These are phyloP conservation scores for Colletotrichum plurivorum DNA, from an alignment of 2,329 filamentous ascomycete species.

Conservation along the genomic window DNA sequence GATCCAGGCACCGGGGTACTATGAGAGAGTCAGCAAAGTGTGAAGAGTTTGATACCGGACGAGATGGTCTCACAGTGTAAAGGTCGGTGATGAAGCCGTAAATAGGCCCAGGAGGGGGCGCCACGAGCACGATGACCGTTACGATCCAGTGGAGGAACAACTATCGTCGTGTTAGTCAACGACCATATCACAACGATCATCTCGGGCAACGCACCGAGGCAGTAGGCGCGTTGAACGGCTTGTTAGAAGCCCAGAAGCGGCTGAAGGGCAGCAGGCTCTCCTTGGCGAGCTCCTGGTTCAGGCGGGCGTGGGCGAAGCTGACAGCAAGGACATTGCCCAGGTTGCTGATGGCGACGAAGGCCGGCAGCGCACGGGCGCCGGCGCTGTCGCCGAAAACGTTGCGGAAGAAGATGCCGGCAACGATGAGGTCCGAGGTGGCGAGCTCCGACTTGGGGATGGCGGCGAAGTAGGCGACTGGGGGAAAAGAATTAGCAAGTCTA, in stretches of 20 bases:
- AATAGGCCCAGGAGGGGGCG: constrained; percentile 76
- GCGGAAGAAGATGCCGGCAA: constrained; percentile 73
- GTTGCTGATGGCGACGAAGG: constrained; percentile 73
- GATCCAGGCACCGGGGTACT: constrained; percentile 67
- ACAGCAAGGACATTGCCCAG: constrained; percentile 74
- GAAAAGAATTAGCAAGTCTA: too few relatives aligned
- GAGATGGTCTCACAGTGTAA: constrained; percentile 44
- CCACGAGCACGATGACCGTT: constrained; percentile 75
- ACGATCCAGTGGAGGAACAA: constrained; percentile 77
- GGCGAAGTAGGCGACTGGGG: constrained; percentile 71
- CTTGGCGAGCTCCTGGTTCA: constrained; percentile 78
- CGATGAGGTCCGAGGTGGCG: constrained; percentile 70
- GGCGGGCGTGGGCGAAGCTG: constrained; percentile 70
- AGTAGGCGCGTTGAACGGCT: constrained; percentile 76
- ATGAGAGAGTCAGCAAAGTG: background rate
- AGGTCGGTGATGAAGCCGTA: constrained; percentile 77
- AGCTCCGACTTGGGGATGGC: constrained; percentile 72
- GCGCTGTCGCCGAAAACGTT: constrained; percentile 73
- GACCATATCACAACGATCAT: background rate
- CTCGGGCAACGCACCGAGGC: constrained; percentile 56
- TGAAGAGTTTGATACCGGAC: too few relatives aligned
- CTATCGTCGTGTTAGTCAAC: constrained; percentile 44
- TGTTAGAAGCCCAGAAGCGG: constrained; percentile 77
- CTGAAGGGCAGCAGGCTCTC: constrained; percentile 78
- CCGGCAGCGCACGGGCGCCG: constrained; percentile 62